A percentile compares a stretch with the other conserved stretches of the same genome.
phyloP scores from a whole-genome alignment of 179 eudicot species.

The Nepenthes alata region DNA sequence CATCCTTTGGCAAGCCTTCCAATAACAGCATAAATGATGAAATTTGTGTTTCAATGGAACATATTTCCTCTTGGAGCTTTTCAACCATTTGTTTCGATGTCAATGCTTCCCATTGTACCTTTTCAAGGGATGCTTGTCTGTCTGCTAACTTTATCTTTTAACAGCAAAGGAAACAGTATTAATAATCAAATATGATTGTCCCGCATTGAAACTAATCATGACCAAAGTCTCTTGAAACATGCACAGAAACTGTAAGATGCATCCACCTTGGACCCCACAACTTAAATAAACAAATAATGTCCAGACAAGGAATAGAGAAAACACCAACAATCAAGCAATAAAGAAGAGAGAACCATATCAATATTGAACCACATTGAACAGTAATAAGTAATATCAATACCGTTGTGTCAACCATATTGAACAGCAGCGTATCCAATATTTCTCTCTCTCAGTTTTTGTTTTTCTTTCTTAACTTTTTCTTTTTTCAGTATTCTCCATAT shows the following conservation, averaged over 20 bases:
- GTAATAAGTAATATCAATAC: too few species aligned
- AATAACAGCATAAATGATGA: constrained; percentile 46
- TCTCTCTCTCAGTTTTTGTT: too few species aligned
- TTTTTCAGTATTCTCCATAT: too few species aligned
- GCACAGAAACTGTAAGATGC: too few species aligned
- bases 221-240: too few species aligned
- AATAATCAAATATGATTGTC: not conserved
- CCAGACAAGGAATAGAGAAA: not conserved
- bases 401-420: too few species aligned
- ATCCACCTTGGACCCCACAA: too few species aligned
- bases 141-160: constrained; percentile 78
- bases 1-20: constrained; percentile 49
- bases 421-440: too few species aligned
- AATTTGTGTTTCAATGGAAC: constrained; percentile 42
- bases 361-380: too few species aligned
- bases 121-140: constrained; percentile 82
- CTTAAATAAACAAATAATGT: not conserved
- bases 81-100: constrained; percentile 62
- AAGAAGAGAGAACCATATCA: too few species aligned
- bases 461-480: too few species aligned
- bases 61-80: constrained; percentile 58
- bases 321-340: not conserved
- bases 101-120: constrained; percentile 82
- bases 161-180: not conserved
- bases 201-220: not conserved